A percentile compares a stretch with the other conserved stretches of the same genome.
Evolutionary conservation across 2,329 filamentous ascomycete species (phyloP).

Genomic region (Fusarium illudens): DNA sequence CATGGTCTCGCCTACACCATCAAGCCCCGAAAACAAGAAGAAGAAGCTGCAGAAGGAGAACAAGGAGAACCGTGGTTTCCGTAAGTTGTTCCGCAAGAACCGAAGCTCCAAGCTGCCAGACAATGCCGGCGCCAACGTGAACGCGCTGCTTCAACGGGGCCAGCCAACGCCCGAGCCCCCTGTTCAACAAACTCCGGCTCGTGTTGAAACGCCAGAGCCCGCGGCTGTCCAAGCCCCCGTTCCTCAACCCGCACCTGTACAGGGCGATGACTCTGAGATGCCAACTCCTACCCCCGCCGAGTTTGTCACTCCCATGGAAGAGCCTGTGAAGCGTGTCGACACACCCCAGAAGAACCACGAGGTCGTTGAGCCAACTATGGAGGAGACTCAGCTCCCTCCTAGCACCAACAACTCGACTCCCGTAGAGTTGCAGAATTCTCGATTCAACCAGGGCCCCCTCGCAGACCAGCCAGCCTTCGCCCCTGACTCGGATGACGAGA

Average conservation of each 20-base stretch:
- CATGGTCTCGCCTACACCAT: slow-evolving; percentile 39
- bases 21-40: slow-evolving; percentile 54
- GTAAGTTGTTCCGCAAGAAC: slow-evolving; percentile 74
- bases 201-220: slow-evolving; percentile 41
- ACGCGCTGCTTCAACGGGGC: slow-evolving; percentile 58
- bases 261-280: slow-evolving; percentile 22
- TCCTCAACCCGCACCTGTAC: slow-evolving; percentile 11
- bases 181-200: slow-evolving; percentile 17
- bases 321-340: slow-evolving; percentile 26
- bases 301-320: slow-evolving; percentile 37
- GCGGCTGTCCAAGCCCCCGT: slow-evolving; percentile 28
- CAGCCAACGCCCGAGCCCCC: slow-evolving; percentile 38
- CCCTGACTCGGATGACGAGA: slow-evolving; percentile 64
- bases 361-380: slow-evolving; percentile 32
- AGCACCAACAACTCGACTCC: slow-evolving; percentile 22
- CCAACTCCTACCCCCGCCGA: slow-evolving; percentile 33
- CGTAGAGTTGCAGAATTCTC: slow-evolving; percentile 53
- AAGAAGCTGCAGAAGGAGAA: slow-evolving; percentile 66
- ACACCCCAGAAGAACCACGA: slow-evolving; percentile 37
- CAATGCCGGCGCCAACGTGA: slow-evolving; percentile 60
- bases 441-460: slow-evolving; percentile 90
- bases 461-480: slow-evolving; percentile 85
- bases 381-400: slow-evolving; percentile 31
- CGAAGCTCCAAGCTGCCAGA: slow-evolving; percentile 65
- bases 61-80: slow-evolving; percentile 62